Evolutionary conservation across 257 asterid genomes (phyloP), one percentile per base, ranked within the genome.

Genomic region (Schizonepeta tenuifolia): DNA sequence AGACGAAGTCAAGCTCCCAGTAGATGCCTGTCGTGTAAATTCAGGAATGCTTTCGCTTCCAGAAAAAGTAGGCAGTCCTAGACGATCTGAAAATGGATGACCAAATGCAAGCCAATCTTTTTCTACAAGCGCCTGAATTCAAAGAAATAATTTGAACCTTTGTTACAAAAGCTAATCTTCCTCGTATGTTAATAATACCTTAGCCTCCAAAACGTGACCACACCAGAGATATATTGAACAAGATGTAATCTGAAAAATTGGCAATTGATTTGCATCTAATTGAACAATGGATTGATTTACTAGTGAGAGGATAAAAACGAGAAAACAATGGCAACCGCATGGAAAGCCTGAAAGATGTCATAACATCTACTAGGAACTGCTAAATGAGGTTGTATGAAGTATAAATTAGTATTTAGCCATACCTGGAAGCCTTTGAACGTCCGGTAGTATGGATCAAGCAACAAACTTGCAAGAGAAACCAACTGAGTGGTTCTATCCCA

Each of bases 81-180:
- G 69, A 78, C 99, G 99, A 78, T 91, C 99, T 44, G 99, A 88
- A 83, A 94, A 94, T 60, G 99, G 99, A 87, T 94, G 99, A 74
- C 99, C 99, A 88, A 94, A 94, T 49, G 99, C 97, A 70, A 94
- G 93, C 99, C 99, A 94, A 77, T 94, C 99, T 75, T 94, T 94
- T 78, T 94, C 99, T 62, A 94, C 80, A 66, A 94, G 95, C 24
- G 92, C 99, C 98, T 93, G 85, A 57, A 79, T 46, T 51, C 41
- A 60, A 75, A 75, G 55, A 74, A 71, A 59, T 49, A 74, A 74
- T 36, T 12, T 72, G 58, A 72, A 75, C 64, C 31, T 44, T 24
- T 38, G 70, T 75, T 53, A 74, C 70, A 56, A 41, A 68, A 70
- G 72, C 76, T 44, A 60, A 65, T 76, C 69, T 65, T 46, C 24